These are phyloP conservation scores for Mortierella sp. DNA, from an alignment of 371 early-diverging fungal genomes.

Conservation along the genomic window DNA sequence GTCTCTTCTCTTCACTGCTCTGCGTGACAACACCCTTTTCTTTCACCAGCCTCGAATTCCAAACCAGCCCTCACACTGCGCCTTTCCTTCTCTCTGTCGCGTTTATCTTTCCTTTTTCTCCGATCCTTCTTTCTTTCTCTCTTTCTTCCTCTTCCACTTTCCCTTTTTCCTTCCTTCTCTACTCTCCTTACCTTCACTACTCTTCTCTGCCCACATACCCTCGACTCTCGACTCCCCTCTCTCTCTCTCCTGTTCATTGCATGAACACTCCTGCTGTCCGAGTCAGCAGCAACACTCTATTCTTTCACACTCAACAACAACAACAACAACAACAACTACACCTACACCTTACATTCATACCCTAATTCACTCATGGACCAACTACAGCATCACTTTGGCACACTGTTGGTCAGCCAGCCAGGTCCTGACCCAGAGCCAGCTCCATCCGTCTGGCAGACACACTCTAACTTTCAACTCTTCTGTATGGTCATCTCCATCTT, in stretches of 20 bases:
- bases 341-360: not conserved
- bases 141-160: not conserved
- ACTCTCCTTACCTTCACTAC: not conserved
- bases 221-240: not conserved
- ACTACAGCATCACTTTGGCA: constrained; percentile 12
- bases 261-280: not conserved
- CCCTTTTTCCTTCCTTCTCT: not conserved
- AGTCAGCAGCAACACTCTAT: not conserved
- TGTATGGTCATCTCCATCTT: constrained; percentile 54
- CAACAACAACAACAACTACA: not conserved
- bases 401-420: not conserved
- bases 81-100: not conserved
- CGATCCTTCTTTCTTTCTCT: not conserved
- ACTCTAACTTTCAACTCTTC: constrained; percentile 49
- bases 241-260: not conserved
- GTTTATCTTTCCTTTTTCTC: not conserved
- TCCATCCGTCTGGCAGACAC: constrained; percentile 40
- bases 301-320: not conserved
- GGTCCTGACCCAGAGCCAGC: not conserved
- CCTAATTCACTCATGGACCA: constrained; percentile 20
- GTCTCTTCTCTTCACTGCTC: not conserved
- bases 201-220: not conserved
- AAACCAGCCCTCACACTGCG: not conserved
- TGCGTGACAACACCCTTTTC: not conserved
- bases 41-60: not conserved